Conservation (phyloP, 495 filamentous ascomycete genomes). For the Annulohypoxylon stygium region DNA sequence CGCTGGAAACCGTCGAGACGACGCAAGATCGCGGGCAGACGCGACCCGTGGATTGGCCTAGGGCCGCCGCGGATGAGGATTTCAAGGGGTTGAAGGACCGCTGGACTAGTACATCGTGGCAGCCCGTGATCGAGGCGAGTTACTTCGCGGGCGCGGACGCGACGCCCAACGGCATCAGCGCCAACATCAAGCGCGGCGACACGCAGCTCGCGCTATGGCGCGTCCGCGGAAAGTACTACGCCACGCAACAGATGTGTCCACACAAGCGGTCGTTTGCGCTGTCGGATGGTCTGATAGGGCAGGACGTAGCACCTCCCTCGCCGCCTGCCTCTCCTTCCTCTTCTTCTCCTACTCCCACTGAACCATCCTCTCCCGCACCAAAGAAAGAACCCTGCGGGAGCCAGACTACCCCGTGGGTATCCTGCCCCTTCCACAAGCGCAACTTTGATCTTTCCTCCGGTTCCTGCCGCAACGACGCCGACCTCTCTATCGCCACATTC, state of each 20-base stretch:
- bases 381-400: constrained; percentile 46
- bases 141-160: constrained; percentile 77
- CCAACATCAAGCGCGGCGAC: constrained; percentile 86
- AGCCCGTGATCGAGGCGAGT: constrained; percentile 80
- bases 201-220: constrained; percentile 95
- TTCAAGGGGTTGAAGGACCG: constrained; percentile 73
- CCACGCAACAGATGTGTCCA: constrained; percentile 98
- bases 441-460: constrained; percentile 86
- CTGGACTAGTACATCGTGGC: constrained; percentile 85
- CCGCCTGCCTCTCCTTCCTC: constrained; percentile 47
- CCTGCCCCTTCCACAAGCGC: constrained; percentile 92
- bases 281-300: constrained; percentile 88
- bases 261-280: constrained; percentile 94
- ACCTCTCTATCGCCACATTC: constrained; percentile 88
- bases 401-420: constrained; percentile 78
- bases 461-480: constrained; percentile 80
- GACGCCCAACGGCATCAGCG: constrained; percentile 74
- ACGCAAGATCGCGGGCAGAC: constrained; percentile 80
- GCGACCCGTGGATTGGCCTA: constrained; percentile 88
- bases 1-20: constrained; percentile 76
- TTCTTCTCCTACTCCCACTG: background rate
- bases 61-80: constrained; percentile 74
- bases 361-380: background rate
- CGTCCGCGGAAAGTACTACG: constrained; percentile 84
- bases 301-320: constrained; percentile 62